Base-by-base conservation (phyloP, 331 rosid species). In the Pyracantha coccinea region DNA sequence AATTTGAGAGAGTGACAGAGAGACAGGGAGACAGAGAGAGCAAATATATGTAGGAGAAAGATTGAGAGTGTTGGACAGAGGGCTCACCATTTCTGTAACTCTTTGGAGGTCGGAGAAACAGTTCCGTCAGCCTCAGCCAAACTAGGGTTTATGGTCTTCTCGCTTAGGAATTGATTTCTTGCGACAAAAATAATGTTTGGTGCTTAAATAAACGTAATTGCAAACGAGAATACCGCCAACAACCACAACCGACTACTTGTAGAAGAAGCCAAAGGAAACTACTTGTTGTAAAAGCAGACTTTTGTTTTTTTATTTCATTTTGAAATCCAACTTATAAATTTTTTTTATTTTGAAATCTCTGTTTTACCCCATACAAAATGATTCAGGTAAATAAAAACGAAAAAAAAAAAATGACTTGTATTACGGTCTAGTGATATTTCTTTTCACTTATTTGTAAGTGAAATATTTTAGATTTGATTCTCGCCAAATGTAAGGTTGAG, bases 51-150 rank as follows among this genome's bases (percentile, higher is more conserved):
- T 9, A 19, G 6, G 45, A 23, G 55, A 24, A 35, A 24, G 76
- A 60, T 7, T 4, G 31, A 6, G 68, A 15, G 3, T 20, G 15
- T 17, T 16, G 64, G 23, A 55, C 35, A 29, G 15, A 31, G 16
- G 8, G 12, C 77, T 73, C 69, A 73, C 77, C 77, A 73, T 73
- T 25, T 24, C 14, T 61, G 44, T 14, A n/a, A 4, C 15, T 44
- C 16, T 27, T 60, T 44, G 14, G 69, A 73, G 29, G 23, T 10
- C 47, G 60, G 29, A 44, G 69, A 73, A 25, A 61, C 58, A 41
- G 59, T 12, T 60, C 4, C 14, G 60, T 25, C n/a, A 6, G 10
- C 9, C 55, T 17, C 15, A 1, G 20, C 38, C 19, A 25, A 61
- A 4, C 66, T 59, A 41, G 69, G 77, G 77, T 61, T 73, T 41